These are phyloP conservation scores for Citropsis articulata DNA, from an alignment of 345 rosid species.

Conservation along the genomic window DNA sequence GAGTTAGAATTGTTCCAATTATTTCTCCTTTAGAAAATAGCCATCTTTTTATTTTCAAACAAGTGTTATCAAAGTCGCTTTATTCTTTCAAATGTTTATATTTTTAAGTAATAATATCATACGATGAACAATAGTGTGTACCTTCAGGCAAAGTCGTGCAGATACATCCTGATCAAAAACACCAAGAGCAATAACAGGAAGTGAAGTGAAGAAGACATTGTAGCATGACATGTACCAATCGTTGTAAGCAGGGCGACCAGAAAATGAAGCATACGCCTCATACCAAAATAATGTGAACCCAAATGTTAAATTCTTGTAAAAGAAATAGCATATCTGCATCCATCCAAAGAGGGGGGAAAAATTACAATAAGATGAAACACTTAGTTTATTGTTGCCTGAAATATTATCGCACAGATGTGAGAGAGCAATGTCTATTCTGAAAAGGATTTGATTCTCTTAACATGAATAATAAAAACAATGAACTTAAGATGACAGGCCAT, in stretches of 20 bases:
- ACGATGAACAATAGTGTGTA: conserved; percentile 18
- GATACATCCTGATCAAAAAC: conserved; percentile 97
- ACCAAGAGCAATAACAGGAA: conserved; percentile 94
- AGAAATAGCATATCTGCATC: conserved; percentile 91
- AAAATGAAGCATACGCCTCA: conserved; percentile 87
- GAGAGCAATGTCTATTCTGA: neutral
- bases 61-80: neutral
- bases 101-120: neutral
- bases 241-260: conserved; percentile 89
- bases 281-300: conserved; percentile 95
- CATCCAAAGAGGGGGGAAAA: conserved; percentile 6
- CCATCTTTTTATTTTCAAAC: neutral
- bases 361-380: neutral
- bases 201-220: conserved; percentile 95
- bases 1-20: neutral
- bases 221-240: conserved; percentile 96
- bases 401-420: neutral
- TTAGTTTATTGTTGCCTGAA: neutral
- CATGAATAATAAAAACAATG: neutral
- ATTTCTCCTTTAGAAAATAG: neutral
- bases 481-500: neutral
- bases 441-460: neutral
- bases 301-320: conserved; percentile 89
- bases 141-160: conserved; percentile 86
- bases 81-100: neutral